Base-by-base conservation (phyloP, 441 rosid species). In the Capsella rubella region DNA sequence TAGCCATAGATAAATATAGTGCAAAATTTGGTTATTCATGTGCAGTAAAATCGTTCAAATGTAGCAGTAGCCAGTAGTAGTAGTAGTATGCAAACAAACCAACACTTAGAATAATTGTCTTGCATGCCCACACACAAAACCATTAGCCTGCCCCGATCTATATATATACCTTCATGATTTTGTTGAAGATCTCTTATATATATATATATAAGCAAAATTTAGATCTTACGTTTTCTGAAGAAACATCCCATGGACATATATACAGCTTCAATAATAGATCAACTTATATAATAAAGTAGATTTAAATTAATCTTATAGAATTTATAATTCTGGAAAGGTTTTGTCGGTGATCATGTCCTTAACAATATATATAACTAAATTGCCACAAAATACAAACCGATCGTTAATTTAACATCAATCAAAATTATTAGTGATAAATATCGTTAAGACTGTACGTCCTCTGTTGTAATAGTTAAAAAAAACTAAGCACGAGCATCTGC, bases 271-370 rank as follows among this genome's bases (percentile, higher is more conserved):
- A 12, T 15, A 34, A n/a, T 56, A 31, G 27, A 15, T 32, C 15
- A 56, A 9, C 8, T 8, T 56, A 16, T 9, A 10, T 9, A 34
- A 57, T 57, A n/a, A 31, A 31, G 25, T 59, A 39, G 11, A 59
- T 21, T 39, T 60, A 60, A 25, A 34, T 15, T 45, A 25, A 28
- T 60, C 15, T 15, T 46, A 31, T 65, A 54, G 42, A 15, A 37
- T 59, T 51, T 32, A 67, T 50, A 67, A 59, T 40, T 40, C 5
- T 59, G 47, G 61, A 67, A 21, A 52, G 40, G 49, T 68, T 58
- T 59, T 67, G 69, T 67, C 73, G 73, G 78, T 75, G 74, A 7
- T 31, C 69, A 67, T 75, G 47, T 47, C 29, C 46, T 65, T 51
- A 29, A 21, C 25, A 21, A 21, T 21, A 21, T 18, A 43, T n/a